Evolutionary conservation across 2,329 filamentous ascomycete genomes (phyloP).

Genomic region (Cordyceps cateniannulata): DNA sequence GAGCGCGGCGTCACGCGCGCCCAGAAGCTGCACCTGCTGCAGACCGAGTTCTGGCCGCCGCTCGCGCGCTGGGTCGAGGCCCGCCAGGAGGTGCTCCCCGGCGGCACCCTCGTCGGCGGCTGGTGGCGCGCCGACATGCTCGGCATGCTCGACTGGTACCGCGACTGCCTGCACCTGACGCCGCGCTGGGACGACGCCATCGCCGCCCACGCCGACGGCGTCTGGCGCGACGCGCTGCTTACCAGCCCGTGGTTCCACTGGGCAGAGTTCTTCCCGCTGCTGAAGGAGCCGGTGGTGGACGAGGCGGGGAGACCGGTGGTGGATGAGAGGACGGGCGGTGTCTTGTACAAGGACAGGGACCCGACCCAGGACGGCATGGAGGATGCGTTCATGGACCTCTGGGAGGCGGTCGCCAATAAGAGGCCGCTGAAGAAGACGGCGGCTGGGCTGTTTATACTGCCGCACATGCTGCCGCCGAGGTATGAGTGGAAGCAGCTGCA

Average conservation of each 20-base stretch:
- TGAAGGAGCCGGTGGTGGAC: conserved; percentile 17
- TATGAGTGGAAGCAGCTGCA: background rate
- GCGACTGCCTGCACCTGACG: conserved; percentile 19
- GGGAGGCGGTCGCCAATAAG: conserved; percentile 19
- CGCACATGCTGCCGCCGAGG: conserved; percentile 11
- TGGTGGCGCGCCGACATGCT: conserved; percentile 21
- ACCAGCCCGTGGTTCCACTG: conserved; percentile 24
- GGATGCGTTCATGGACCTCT: conserved; percentile 20
- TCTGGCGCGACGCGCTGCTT: conserved; percentile 19
- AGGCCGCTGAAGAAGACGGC: conserved; percentile 19
- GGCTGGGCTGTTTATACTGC: conserved; percentile 16
- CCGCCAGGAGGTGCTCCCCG: conserved; percentile 17
- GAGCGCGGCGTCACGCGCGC: conserved; percentile 15
- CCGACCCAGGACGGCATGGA: conserved; percentile 17
- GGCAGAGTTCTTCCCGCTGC: conserved; percentile 18
- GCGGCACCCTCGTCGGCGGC: conserved; percentile 18
- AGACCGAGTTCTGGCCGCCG: conserved; percentile 21
- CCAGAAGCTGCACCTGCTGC: conserved; percentile 18
- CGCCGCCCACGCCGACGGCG: conserved; percentile 19
- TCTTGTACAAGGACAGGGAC: conserved; percentile 11
- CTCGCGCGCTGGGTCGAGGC: conserved; percentile 21
- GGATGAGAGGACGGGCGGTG: conserved; percentile 3
- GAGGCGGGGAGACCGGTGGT: conserved; percentile 2
- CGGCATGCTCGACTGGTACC: conserved; percentile 25
- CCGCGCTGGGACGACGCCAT: conserved; percentile 15